Base-by-base conservation (phyloP, 2,329 filamentous ascomycete species). In the Talaromyces sp. region DNA sequence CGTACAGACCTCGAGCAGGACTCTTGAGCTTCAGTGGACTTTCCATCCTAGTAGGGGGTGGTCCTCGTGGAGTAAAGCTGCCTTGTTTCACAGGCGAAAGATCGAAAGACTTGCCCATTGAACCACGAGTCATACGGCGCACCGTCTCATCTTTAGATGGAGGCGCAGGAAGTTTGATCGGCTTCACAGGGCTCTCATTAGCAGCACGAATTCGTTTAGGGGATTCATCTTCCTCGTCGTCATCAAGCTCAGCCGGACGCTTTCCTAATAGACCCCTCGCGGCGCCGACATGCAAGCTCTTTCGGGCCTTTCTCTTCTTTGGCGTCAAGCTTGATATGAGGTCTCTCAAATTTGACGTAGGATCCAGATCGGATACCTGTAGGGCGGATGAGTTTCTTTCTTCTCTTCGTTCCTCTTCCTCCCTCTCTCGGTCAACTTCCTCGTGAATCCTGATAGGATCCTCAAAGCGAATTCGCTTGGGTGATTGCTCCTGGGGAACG, bases 261-360 rank as follows among this genome's bases (percentile, higher is more conserved):
- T 93, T 93, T 7, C 90, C 90, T 5, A 93, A 81, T 22, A 93
- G 78, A 0, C 90, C 90, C 67, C 82, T 87, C 15, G 90, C 90
- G 70, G 89, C 90, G 47, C 90, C 90, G 22, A 92, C 86, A 68
- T 90, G 88, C 59, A 93, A 81, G 73, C 90, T 93, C 78, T 93
- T 93, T 47, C 90, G 87, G 15, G 87, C 87, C 6, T 79, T 82
- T 62, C 86, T 88, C 75, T 92, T 91, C 77, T 90, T 91, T 0
- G 91, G 91, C 27, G 90, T 92, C 68, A 94, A 82, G 64, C 87
- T 90, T 67, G 90, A 85, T 67, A 94, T 94, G 86, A 92, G 89
- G 68, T 92, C 89, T 68, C 87, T 90, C 50, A 94, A 78, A 67
- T 87, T 91, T 41, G 88, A 77, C 0, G 89, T 90, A 2, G 81